These are phyloP conservation scores for Komagataea norvegica DNA, from an alignment of 1,139 yeast genomes.

Conservation along the genomic window DNA sequence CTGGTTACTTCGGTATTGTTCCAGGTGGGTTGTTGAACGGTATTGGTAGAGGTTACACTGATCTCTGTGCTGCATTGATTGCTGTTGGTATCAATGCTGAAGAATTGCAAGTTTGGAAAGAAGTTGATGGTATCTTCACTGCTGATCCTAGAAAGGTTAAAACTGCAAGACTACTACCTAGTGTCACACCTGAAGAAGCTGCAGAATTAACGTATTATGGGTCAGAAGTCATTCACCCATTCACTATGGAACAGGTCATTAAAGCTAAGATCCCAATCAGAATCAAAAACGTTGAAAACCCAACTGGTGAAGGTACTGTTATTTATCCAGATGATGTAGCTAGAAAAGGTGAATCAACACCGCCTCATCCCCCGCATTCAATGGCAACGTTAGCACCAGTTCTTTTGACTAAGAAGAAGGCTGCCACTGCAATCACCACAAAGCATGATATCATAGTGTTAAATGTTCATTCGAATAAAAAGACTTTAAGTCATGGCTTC, in stretches of 20 bases:
- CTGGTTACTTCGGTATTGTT: conserved; percentile 91
- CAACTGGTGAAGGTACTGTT: conserved; percentile 84
- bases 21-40: conserved; percentile 93
- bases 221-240: conserved; percentile 96
- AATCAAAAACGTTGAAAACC: conserved; percentile 92
- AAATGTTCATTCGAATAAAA: conserved; percentile 89
- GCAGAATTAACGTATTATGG: conserved; percentile 97
- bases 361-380: conserved; percentile 91
- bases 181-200: conserved; percentile 98
- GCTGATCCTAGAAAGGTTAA: conserved; percentile 97
- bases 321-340: conserved; percentile 89
- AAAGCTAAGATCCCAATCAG: conserved; percentile 94
- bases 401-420: conserved; percentile 49
- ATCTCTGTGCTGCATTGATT: conserved; percentile 91
- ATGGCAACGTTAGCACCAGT: conserved; percentile 47
- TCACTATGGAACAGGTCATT: conserved; percentile 98
- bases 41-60: conserved; percentile 97
- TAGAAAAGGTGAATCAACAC: conserved; percentile 80
- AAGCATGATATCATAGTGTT: conserved; percentile 88
- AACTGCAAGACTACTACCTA: conserved; percentile 74
- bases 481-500: conserved; percentile 91
- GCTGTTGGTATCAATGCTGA: conserved; percentile 93
- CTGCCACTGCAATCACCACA: conserved; percentile 96
- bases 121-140: conserved; percentile 96
- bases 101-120: conserved; percentile 97